A percentile compares a stretch with the other conserved stretches of the same genome.
phyloP scores from a whole-genome alignment of 495 filamentous ascomycete species.

The Endocarpon pusillum region DNA sequence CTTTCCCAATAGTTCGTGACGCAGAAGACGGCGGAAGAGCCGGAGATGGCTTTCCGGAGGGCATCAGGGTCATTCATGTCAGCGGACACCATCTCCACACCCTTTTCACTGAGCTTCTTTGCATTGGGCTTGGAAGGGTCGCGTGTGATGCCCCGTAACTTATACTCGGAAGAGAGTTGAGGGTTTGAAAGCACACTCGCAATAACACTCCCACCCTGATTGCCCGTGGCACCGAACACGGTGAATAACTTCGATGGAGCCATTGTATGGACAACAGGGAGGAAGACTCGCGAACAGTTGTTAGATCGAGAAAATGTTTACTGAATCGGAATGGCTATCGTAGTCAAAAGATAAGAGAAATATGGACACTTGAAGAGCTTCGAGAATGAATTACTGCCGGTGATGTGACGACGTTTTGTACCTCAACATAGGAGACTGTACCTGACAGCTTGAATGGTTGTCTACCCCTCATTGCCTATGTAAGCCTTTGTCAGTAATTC shows the following conservation, averaged over 20 bases:
- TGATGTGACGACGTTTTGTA: neutral
- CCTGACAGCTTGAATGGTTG: neutral
- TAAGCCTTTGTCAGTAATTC: too few species aligned
- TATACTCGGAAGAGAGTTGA: constrained; percentile 24
- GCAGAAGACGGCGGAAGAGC: constrained; percentile 30
- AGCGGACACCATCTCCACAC: constrained; percentile 25
- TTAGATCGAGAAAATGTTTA: neutral
- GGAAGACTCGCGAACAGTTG: neutral
- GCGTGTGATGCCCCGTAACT: constrained; percentile 38
- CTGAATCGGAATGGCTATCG: neutral
- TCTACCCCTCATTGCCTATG: too few species aligned
- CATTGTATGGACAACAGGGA: neutral
- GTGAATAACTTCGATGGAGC: constrained; percentile 25
- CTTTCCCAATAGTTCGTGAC: constrained; percentile 35
- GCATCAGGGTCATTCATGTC: constrained; percentile 23
- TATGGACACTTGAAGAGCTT: neutral
- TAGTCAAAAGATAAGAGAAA: neutral
- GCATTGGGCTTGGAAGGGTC: constrained; percentile 27
- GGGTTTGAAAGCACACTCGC: constrained; percentile 28
- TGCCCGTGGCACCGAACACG: constrained; percentile 40
- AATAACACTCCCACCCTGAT: constrained; percentile 41
- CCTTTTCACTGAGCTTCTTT: constrained; percentile 17
- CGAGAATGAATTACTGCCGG: neutral
- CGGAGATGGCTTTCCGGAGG: constrained; percentile 23
- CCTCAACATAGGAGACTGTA: neutral